Evolutionary conservation across 2,329 filamentous ascomycete genomes (phyloP).

Genomic region (Alternaria novae-zelandiae): DNA sequence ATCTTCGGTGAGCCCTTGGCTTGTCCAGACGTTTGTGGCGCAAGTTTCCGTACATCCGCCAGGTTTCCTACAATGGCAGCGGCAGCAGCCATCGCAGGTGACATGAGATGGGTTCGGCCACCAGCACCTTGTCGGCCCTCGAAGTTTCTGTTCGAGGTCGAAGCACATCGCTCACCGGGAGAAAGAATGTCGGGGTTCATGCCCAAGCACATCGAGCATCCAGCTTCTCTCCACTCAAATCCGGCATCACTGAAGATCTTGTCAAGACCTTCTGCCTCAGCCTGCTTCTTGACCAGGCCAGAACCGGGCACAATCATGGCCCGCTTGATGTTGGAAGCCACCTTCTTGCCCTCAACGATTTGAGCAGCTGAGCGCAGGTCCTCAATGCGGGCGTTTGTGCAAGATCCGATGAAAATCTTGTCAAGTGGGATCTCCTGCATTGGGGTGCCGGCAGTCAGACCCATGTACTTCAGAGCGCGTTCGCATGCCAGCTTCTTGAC

Average conservation of each 20-base stretch:
- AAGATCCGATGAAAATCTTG: slow-evolving; percentile 98
- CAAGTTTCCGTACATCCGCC: slow-evolving; percentile 84
- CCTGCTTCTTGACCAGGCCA: slow-evolving; percentile 89
- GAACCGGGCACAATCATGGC: slow-evolving; percentile 97
- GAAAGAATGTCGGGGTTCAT: slow-evolving; percentile 99
- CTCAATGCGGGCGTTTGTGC: slow-evolving; percentile 96
- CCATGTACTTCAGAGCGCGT: slow-evolving; percentile 95
- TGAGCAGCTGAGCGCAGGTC: slow-evolving; percentile 87
- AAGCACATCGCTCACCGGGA: slow-evolving; percentile 90
- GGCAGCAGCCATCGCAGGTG: slow-evolving; percentile 93
- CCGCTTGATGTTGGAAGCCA: slow-evolving; percentile 87
- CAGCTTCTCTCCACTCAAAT: slow-evolving; percentile 97
- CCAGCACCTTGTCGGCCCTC: slow-evolving; percentile 93
- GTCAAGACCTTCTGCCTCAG: slow-evolving; percentile 89
- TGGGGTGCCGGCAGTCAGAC: slow-evolving; percentile 79
- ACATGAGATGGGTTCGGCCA: slow-evolving; percentile 94
- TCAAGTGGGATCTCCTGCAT: slow-evolving; percentile 93
- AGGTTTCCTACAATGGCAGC: slow-evolving; percentile 90
- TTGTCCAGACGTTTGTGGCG: slow-evolving; percentile 55
- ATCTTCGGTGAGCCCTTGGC: slow-evolving; percentile 62
- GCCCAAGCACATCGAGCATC: slow-evolving; percentile 98
- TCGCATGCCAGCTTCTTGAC: slow-evolving; percentile 80
- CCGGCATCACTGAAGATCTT: slow-evolving; percentile 91
- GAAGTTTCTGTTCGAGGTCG: slow-evolving; percentile 96
- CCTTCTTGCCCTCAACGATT: slow-evolving; percentile 84